Evolutionary conservation across 2,329 filamentous ascomycete genomes (phyloP).

Genomic region (Trichoderma citrinoviride): DNA sequence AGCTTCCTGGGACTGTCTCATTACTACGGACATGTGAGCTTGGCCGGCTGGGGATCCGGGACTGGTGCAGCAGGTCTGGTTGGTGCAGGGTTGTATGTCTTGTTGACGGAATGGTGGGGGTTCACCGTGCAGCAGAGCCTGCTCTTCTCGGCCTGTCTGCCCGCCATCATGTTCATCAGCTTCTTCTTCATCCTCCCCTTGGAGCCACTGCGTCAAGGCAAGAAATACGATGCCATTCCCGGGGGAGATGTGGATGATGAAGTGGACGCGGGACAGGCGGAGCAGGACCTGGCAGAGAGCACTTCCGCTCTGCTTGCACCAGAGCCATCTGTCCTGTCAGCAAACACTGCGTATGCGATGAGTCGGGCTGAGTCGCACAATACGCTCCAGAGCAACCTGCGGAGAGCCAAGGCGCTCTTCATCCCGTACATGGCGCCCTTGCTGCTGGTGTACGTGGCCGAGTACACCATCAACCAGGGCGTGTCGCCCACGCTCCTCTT

Average conservation of each 20-base stretch:
- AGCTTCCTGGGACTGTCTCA: slow-evolving; percentile 90
- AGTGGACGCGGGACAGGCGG: slow-evolving; percentile 34
- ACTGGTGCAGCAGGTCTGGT: slow-evolving; percentile 86
- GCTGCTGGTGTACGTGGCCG: slow-evolving; percentile 87
- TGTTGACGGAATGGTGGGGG: slow-evolving; percentile 76
- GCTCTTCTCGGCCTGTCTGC: slow-evolving; percentile 74
- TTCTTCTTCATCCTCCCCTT: slow-evolving; percentile 81
- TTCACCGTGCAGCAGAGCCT: slow-evolving; percentile 73
- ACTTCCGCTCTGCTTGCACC: slow-evolving; percentile 51
- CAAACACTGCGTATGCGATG: slow-evolving; percentile 26
- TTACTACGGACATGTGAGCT: slow-evolving; percentile 82
- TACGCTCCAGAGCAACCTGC: slow-evolving; percentile 53
- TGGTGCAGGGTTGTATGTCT: slow-evolving; percentile 82
- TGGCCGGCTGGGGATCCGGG: slow-evolving; percentile 89
- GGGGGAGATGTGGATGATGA: slow-evolving; percentile 41
- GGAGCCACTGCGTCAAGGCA: slow-evolving; percentile 53
- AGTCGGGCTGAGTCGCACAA: slow-evolving; percentile 31
- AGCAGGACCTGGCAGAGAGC: slow-evolving; percentile 37
- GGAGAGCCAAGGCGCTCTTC: slow-evolving; percentile 67
- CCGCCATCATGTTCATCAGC: slow-evolving; percentile 75
- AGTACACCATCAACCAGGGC: slow-evolving; percentile 97
- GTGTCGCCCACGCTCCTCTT: slow-evolving; percentile 88
- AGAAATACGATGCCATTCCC: slow-evolving; percentile 55
- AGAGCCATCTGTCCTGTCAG: slow-evolving; percentile 34
- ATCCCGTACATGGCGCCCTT: slow-evolving; percentile 85